Conservation (phyloP, 2,329 filamentous ascomycete genomes). For the Exophiala dermatitidis region DNA sequence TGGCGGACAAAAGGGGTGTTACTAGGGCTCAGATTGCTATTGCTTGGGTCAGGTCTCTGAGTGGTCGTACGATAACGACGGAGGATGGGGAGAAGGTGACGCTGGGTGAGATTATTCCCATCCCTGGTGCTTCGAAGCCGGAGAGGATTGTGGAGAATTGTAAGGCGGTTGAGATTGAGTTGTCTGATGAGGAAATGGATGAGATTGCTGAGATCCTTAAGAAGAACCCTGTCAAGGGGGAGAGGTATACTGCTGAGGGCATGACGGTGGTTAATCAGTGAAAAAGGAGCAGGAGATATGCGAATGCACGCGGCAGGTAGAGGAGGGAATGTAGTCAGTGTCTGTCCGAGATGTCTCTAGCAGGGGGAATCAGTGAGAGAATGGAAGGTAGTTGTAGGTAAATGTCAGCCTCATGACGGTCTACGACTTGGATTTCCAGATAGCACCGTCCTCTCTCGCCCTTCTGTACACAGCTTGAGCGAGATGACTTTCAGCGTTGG, state of each 20-base stretch:
- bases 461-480: no score
- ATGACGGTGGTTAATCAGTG: constrained; percentile 7
- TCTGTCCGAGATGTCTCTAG: no score
- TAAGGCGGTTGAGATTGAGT: constrained; percentile 35
- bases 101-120: constrained; percentile 34
- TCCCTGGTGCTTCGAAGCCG: constrained; percentile 36
- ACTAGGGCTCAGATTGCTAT: constrained; percentile 44
- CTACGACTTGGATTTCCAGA: no score
- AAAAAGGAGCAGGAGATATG: not conserved
- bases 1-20: constrained; percentile 41
- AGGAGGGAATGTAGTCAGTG: no score
- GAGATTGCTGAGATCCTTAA: constrained; percentile 44
- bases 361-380: no score
- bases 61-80: constrained; percentile 27
- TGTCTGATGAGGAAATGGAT: constrained; percentile 45
- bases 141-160: constrained; percentile 38
- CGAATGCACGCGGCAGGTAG: no score
- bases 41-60: constrained; percentile 43
- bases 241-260: constrained; percentile 8
- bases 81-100: constrained; percentile 17
- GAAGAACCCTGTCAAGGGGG: constrained; percentile 27
- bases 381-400: no score
- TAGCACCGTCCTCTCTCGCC: no score
- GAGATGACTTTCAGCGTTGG: no score
- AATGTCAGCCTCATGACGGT: no score